Evolutionary conservation across 2,329 filamentous ascomycete species (phyloP).

Genomic region (Ophiostoma montium): DNA sequence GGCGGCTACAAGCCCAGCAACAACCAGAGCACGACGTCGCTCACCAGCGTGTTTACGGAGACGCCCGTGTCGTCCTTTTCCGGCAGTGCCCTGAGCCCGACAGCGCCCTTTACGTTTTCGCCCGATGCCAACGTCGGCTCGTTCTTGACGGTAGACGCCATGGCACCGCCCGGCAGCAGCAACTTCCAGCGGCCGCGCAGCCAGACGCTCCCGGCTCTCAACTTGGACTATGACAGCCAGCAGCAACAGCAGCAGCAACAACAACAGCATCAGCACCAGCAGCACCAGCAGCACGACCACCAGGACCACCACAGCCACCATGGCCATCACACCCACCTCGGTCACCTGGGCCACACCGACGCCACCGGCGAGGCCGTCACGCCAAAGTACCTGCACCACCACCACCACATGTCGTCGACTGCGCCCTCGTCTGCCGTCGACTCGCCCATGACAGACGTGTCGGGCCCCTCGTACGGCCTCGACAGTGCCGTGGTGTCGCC

Average conservation of each 20-base stretch:
- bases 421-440: slow-evolving; percentile 38
- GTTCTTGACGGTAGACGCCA: slow-evolving; percentile 36
- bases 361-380: slow-evolving; percentile 20
- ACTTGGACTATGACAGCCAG: slow-evolving; percentile 43
- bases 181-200: slow-evolving; percentile 66
- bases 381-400: slow-evolving; percentile 40
- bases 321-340: too few relatives aligned
- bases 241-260: slow-evolving; percentile 22
- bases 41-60: slow-evolving; percentile 54
- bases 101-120: slow-evolving; percentile 60
- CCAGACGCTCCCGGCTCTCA: slow-evolving; percentile 69
- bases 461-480: slow-evolving; percentile 25
- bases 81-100: slow-evolving; percentile 56
- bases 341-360: neutral
- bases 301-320: neutral
- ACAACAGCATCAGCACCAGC: too few relatives aligned
- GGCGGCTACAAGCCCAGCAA: slow-evolving; percentile 41
- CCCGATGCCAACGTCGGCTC: slow-evolving; percentile 57
- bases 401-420: slow-evolving; percentile 33
- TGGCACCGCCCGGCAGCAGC: slow-evolving; percentile 24
- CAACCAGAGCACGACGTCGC: slow-evolving; percentile 30
- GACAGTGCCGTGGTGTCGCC: slow-evolving; percentile 26
- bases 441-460: slow-evolving; percentile 34
- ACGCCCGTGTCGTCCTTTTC: slow-evolving; percentile 53
- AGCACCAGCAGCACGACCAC: slow-evolving; percentile 13